Evolutionary conservation across 345 rosid genomes (phyloP).

Genomic region (Cardamine resedifolia): DNA sequence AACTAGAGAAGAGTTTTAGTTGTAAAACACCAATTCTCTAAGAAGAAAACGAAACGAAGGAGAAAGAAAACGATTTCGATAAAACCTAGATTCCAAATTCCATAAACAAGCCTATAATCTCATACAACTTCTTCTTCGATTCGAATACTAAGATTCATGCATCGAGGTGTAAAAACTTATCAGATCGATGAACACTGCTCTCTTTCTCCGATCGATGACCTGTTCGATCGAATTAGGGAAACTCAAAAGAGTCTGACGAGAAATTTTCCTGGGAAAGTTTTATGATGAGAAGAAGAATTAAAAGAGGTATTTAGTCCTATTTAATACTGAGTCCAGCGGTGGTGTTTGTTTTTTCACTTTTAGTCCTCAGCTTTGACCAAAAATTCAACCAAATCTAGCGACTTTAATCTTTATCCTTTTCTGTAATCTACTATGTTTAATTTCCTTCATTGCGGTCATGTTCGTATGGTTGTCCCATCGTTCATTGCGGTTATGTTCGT

Average conservation of each 20-base stretch:
- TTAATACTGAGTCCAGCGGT: constrained; percentile 10
- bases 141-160: not conserved
- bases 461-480: not conserved
- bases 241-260: not conserved
- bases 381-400: constrained; percentile 22
- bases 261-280: constrained; percentile 2
- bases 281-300: constrained; percentile 4
- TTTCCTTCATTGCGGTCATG: not conserved
- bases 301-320: not conserved
- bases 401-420: constrained; percentile 5
- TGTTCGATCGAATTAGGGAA: not conserved
- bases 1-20: not conserved
- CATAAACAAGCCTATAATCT: not conserved
- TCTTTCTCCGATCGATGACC: not conserved
- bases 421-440: not conserved
- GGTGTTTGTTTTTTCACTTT: constrained; percentile 22
- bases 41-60: not conserved
- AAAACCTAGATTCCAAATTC: constrained; percentile 11
- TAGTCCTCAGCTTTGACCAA: constrained; percentile 18
- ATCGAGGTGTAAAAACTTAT: not conserved
- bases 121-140: constrained; percentile 3
- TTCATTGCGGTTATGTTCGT: not conserved
- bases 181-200: constrained; percentile 1
- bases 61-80: not conserved
- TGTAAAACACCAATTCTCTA: not conserved